Percentiles rank a stretch among this genome's conserved stretches.
Evolutionary conservation across 2,329 filamentous ascomycete genomes (phyloP).

Genomic region (Aureobasidium uvarum): DNA sequence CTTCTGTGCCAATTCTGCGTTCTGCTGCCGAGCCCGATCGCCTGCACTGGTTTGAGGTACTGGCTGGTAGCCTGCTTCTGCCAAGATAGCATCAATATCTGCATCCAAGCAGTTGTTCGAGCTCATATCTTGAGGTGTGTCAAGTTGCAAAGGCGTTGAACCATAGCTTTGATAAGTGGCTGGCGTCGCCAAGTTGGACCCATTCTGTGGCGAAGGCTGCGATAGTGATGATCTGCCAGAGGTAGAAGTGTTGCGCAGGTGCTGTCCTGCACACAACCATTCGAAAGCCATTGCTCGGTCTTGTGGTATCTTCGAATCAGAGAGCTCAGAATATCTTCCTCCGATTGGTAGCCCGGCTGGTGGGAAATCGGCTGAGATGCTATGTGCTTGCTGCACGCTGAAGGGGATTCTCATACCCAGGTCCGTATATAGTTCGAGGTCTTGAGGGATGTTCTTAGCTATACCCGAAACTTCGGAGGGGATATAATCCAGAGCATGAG

Average conservation of each 20-base stretch:
- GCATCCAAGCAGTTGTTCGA: not conserved
- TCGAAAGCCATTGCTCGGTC: not conserved
- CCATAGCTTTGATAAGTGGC: not conserved
- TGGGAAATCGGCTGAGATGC: not conserved
- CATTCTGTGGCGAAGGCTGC: not conserved
- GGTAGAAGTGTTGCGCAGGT: not conserved
- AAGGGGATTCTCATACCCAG: slow-evolving; percentile 39
- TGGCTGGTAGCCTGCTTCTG: slow-evolving; percentile 9
- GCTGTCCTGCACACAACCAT: not conserved
- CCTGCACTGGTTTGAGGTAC: not conserved
- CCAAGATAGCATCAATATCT: slow-evolving; percentile 4
- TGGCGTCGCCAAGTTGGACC: not conserved
- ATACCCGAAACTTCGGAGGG: slow-evolving; percentile 36
- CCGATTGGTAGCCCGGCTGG: not conserved
- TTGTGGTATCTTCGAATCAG: not conserved
- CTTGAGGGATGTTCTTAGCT: slow-evolving; percentile 37
- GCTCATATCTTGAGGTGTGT: not conserved
- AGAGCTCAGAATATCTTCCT: not conserved
- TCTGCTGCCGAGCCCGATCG: slow-evolving; percentile 14
- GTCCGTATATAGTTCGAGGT: slow-evolving; percentile 39
- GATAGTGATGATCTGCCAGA: slow-evolving; percentile 16
- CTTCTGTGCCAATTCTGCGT: not conserved
- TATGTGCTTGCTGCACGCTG: not conserved
- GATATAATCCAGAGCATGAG: slow-evolving; percentile 45
- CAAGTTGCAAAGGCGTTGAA: slow-evolving; percentile 2